Evolutionary conservation across 139 green algal genomes (phyloP).

Genomic region (Spirogloea muscicola): DNA sequence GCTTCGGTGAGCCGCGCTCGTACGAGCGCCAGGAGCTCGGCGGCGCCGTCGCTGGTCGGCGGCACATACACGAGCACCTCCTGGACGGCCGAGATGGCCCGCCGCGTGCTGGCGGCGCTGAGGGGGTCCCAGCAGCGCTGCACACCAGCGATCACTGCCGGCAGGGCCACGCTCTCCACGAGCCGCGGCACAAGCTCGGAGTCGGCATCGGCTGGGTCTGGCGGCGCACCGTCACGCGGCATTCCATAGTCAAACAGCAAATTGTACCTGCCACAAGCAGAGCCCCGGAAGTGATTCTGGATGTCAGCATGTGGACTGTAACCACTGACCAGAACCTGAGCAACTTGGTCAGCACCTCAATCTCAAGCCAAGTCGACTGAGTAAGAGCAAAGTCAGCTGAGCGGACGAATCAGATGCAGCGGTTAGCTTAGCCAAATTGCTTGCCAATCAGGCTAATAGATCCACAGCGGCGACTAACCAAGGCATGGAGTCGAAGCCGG

Average conservation of each 20-base stretch:
- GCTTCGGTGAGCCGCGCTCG: neutral
- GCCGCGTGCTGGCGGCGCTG: constrained; percentile 52
- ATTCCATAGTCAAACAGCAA: constrained; percentile 81
- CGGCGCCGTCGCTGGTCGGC: constrained; percentile 1
- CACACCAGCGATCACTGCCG: constrained; percentile 59
- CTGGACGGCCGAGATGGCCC: constrained; percentile 18
- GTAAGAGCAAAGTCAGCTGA: too few relatives aligned
- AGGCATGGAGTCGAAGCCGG: constrained; percentile 10
- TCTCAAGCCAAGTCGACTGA: too few relatives aligned
- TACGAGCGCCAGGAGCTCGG: constrained; percentile 17
- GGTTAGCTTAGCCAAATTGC: too few relatives aligned
- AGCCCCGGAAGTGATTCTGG: too few relatives aligned
- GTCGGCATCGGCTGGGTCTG: constrained; percentile 63
- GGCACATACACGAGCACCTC: constrained; percentile 50
- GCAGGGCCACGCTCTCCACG: constrained; percentile 61
- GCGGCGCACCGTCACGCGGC: constrained; percentile 7
- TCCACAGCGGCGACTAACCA: too few relatives aligned
- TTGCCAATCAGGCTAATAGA: too few relatives aligned
- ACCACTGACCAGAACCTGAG: too few relatives aligned
- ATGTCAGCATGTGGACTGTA: too few relatives aligned
- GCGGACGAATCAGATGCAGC: too few relatives aligned
- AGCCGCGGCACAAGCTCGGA: constrained; percentile 72
- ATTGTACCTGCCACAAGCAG: constrained; percentile 63
- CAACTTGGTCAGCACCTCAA: too few relatives aligned
- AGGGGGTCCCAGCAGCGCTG: constrained; percentile 64